Evolutionary conservation across 148 eudicot species (phyloP), one percentile per base, ranked within the genome.

Genomic region (Dianthus caryophyllus): DNA sequence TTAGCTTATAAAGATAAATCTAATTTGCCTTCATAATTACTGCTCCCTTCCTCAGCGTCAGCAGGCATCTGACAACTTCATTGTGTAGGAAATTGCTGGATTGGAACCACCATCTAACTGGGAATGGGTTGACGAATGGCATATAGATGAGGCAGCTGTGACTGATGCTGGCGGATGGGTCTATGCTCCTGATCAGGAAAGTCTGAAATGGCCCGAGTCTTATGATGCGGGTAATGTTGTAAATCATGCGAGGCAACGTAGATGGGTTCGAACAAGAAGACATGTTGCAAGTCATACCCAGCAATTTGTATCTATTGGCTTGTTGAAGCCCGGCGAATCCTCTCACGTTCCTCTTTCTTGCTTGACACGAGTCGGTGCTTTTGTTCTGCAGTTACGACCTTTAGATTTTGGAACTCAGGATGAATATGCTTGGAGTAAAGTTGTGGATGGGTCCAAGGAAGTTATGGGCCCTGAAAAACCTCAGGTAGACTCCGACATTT

Each of bases 71-170:
- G 64, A 71, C 50, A 48, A 49, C 44, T 65, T 60, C 24, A 60
- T 55, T 74, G 2, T 71, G 51, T 81, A 92, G 97, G 78, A 51
- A 78, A 55, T 59, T 39, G 75, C 80, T 65, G 88, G 77, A 64
- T 77, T 76, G 61, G 77, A 82, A 66, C 70, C 81, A 27, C 84
- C 88, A 44, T 71, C 86, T 51, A 90, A 80, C 8, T 89, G 96
- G 96, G 83, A 85, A 66, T 89, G 96, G 97, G 67, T 79, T 78
- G 96, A 89, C 80, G 94, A 87, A 65, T 92, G 97, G 97, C 94
- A 80, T 72, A 72, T 92, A 38, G 97, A 92, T 84, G 72, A 69
- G 68, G 51, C 64, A 63, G 76, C 85, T 61, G 79, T 76, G 41
- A 75, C 66, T 56, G 75, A 77, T 9, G 61, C 75, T 63, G 89